Percentiles rank a stretch among this genome's conserved stretches.
phyloP scores from a whole-genome alignment of 116 monocot species.

The Trichopus zeylanicus region DNA sequence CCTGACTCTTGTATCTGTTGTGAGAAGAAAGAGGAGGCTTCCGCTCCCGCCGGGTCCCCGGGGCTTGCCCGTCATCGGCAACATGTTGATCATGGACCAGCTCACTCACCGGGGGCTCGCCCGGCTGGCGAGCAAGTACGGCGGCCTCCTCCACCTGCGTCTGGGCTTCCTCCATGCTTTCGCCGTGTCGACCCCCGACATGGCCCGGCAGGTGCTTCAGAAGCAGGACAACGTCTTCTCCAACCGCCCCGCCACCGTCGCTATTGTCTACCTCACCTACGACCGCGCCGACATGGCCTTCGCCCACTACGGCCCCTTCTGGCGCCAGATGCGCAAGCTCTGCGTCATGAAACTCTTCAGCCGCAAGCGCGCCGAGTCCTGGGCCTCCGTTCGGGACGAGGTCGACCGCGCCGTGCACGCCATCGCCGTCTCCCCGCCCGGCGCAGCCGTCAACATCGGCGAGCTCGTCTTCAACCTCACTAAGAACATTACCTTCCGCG shows the following conservation, averaged over 20 bases:
- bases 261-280: conserved; percentile 52
- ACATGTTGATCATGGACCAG: conserved; percentile 25
- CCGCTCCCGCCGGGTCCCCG: background rate
- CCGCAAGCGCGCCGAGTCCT: conserved; percentile 37
- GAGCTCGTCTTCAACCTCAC: conserved; percentile 46
- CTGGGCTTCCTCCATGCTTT: conserved; percentile 35
- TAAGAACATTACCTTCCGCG: conserved; percentile 45
- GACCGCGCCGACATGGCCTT: conserved; percentile 53
- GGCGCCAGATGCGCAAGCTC: conserved; percentile 71
- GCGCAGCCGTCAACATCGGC: conserved; percentile 31
- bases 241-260: conserved; percentile 46
- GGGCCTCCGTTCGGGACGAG: conserved; percentile 47
- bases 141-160: conserved; percentile 30
- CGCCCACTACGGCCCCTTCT: conserved; percentile 56
- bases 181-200: conserved; percentile 20
- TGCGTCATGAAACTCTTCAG: conserved; percentile 56
- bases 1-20: background rate
- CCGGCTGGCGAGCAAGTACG: conserved; percentile 9
- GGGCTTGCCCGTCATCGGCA: conserved; percentile 21
- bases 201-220: conserved; percentile 23
- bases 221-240: conserved; percentile 39
- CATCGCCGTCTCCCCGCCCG: background rate
- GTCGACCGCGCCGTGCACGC: conserved; percentile 8
- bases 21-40: background rate
- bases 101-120: conserved; percentile 33